Conservation (phyloP, 768 basidiomycete species). For the Lanmaoa rubissima region DNA sequence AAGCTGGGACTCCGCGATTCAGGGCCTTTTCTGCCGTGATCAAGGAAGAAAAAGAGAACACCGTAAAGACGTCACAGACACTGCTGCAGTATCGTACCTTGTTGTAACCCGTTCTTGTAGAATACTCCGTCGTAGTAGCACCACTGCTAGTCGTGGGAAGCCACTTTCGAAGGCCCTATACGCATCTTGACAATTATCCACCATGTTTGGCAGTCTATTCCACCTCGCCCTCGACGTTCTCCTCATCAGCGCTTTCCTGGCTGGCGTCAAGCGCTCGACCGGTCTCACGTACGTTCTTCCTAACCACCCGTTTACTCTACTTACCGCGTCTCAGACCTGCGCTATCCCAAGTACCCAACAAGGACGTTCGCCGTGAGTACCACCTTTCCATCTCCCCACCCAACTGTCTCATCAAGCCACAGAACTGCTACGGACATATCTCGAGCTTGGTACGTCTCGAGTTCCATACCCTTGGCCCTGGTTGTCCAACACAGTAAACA, state of each 20-base stretch:
- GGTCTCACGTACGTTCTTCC: conserved; percentile 70
- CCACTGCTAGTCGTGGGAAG: conserved; percentile 20
- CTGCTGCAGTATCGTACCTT: conserved; percentile 31
- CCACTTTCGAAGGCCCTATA: no score
- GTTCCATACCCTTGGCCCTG: neutral
- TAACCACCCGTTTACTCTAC: neutral
- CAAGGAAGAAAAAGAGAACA: conserved; percentile 74
- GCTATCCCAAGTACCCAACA: conserved; percentile 76
- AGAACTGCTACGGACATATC: conserved; percentile 76
- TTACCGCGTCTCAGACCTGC: conserved; percentile 52
- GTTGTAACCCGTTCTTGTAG: conserved; percentile 6
- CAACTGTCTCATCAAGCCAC: conserved; percentile 2
- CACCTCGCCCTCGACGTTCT: conserved; percentile 77
- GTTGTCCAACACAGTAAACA: conserved; percentile 27
- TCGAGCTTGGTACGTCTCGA: conserved; percentile 66
- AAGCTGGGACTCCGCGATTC: conserved; percentile 64
- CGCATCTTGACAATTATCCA: neutral
- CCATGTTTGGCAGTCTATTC: conserved; percentile 39
- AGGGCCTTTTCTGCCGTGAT: conserved; percentile 67
- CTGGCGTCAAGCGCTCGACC: conserved; percentile 80
- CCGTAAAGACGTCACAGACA: conserved; percentile 38
- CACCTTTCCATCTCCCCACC: neutral
- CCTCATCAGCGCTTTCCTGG: conserved; percentile 76
- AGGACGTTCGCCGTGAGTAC: conserved; percentile 79
- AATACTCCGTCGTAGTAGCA: neutral